phyloP scores from a whole-genome alignment of 2,329 filamentous ascomycete genomes.

The Ophiostoma ulmi region DNA sequence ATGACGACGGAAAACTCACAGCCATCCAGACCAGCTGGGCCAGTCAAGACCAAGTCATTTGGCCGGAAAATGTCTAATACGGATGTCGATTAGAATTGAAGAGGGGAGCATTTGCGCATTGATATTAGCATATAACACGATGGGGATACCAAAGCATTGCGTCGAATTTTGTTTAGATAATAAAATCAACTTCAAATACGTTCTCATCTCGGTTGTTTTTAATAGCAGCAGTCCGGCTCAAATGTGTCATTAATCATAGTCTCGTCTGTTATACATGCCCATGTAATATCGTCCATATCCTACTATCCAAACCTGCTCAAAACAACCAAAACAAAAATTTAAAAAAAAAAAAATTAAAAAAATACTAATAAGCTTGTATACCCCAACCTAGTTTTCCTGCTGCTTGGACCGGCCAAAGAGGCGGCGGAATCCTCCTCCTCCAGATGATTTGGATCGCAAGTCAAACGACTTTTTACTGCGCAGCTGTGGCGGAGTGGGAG shows the following conservation, averaged over 20 bases:
- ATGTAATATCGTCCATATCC: not conserved
- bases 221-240: not conserved
- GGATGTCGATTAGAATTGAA: not conserved
- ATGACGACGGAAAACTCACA: not conserved
- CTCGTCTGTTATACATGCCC: slow-evolving; percentile 8
- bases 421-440: slow-evolving; percentile 25
- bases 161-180: not conserved
- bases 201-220: not conserved
- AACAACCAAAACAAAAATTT: not conserved
- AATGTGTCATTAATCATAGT: slow-evolving; percentile 7
- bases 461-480: slow-evolving; percentile 22
- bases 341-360: not conserved
- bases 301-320: not conserved
- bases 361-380: too few relatives aligned
- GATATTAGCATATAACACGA: not conserved
- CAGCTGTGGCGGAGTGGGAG: slow-evolving; percentile 19
- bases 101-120: not conserved
- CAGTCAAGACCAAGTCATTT: not conserved
- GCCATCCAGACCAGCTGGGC: not conserved
- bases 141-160: not conserved
- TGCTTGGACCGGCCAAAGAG: slow-evolving; percentile 26
- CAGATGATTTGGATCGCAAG: slow-evolving; percentile 26
- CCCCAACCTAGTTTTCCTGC: not conserved
- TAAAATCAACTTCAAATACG: not conserved
- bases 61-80: not conserved